phyloP scores from a whole-genome alignment of 2,329 filamentous ascomycete genomes.

The Aspergillus pseudotamarii region DNA sequence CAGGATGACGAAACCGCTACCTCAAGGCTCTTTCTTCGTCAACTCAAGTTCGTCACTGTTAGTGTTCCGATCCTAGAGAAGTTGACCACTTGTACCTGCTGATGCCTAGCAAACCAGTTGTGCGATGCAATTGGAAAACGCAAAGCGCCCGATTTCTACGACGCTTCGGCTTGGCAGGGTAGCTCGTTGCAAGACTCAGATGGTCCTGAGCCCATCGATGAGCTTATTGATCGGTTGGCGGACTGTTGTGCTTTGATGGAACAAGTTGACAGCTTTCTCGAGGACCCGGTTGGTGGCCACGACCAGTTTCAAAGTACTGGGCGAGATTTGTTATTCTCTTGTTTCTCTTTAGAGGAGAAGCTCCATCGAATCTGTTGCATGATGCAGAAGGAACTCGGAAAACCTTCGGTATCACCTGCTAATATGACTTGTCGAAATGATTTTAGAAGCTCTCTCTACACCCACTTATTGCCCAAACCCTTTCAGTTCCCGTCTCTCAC shows the following conservation, averaged over 20 bases:
- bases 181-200: not conserved
- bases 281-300: not conserved
- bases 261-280: conserved; percentile 17
- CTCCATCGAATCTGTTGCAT: conserved; percentile 15
- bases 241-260: conserved; percentile 22
- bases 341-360: conserved; percentile 16
- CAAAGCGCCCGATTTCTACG: conserved; percentile 19
- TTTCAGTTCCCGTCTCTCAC: conserved; percentile 18
- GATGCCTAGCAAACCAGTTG: conserved; percentile 12
- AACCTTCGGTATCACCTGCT: conserved; percentile 8
- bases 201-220: conserved; percentile 21
- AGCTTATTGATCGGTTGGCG: conserved; percentile 20
- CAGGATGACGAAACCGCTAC: conserved; percentile 9
- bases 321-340: conserved; percentile 14
- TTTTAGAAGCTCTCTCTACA: conserved; percentile 16
- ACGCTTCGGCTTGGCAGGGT: conserved; percentile 10
- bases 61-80: not conserved
- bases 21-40: conserved; percentile 22
- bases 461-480: conserved; percentile 14
- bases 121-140: conserved; percentile 23
- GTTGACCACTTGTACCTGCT: not conserved
- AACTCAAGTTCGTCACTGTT: conserved; percentile 26
- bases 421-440: conserved; percentile 10
- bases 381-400: conserved; percentile 22
- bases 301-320: conserved; percentile 6